A percentile compares a stretch with the other conserved stretches of the same genome.
Evolutionary conservation across 2,329 filamentous ascomycete genomes (phyloP).

Genomic region (Botryosphaeria dothidea): DNA sequence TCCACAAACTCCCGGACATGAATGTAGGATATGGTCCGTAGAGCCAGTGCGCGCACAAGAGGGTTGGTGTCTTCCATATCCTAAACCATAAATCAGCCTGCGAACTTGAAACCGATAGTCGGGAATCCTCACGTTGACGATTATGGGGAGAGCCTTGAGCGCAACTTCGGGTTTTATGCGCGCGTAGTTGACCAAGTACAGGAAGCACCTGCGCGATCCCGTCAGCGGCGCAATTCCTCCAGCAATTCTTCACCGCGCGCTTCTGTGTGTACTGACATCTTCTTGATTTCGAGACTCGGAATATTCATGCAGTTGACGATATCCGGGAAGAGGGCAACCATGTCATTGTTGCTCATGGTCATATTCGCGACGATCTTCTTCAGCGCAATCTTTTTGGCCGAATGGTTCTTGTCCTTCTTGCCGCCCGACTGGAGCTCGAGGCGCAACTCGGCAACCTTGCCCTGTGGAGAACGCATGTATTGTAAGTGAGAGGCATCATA

Average conservation of each 20-base stretch:
- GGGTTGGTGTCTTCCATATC: slow-evolving; percentile 95
- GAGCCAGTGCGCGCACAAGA: slow-evolving; percentile 83
- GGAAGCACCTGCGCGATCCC: slow-evolving; percentile 73
- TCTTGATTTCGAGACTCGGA: slow-evolving; percentile 95
- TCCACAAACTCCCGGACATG: slow-evolving; percentile 96
- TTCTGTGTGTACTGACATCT: slow-evolving; percentile 69
- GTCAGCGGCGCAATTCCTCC: slow-evolving; percentile 30
- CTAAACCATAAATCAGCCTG: slow-evolving; percentile 44
- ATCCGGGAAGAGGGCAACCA: slow-evolving; percentile 95
- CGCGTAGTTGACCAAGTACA: slow-evolving; percentile 96
- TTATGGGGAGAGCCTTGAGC: slow-evolving; percentile 84
- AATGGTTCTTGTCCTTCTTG: slow-evolving; percentile 97
- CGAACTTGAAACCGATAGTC: neutral
- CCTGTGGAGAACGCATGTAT: slow-evolving; percentile 63
- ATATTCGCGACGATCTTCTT: slow-evolving; percentile 99
- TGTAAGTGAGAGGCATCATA: slow-evolving; percentile 51
- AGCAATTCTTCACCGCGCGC: neutral
- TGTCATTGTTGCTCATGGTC: slow-evolving; percentile 99
- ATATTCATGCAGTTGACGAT: slow-evolving; percentile 96
- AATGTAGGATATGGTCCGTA: slow-evolving; percentile 96
- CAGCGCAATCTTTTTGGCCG: slow-evolving; percentile 92
- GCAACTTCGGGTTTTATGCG: slow-evolving; percentile 92
- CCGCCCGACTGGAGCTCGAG: slow-evolving; percentile 89
- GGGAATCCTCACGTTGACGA: slow-evolving; percentile 67
- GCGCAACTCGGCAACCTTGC: slow-evolving; percentile 97